These are phyloP conservation scores for Liriodendron chinense DNA, from an alignment of 164 flowering plant species.

Conservation along the genomic window DNA sequence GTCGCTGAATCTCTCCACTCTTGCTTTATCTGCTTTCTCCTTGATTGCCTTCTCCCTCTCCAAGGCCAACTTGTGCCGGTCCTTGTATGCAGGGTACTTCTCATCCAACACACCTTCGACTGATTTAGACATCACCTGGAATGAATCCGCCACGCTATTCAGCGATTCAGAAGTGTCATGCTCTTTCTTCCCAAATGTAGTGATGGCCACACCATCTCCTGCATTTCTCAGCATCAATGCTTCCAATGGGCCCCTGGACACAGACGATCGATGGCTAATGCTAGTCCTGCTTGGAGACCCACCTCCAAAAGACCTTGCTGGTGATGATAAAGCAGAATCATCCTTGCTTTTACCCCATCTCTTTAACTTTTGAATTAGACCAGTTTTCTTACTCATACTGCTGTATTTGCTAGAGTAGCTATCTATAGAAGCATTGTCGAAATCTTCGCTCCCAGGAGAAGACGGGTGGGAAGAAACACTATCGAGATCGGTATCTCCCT, in stretches of 20 bases:
- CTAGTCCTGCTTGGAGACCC: slow-evolving; percentile 67
- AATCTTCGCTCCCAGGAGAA: slow-evolving; percentile 96
- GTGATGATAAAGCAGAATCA: slow-evolving; percentile 69
- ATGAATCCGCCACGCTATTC: slow-evolving; percentile 66
- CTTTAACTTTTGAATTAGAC: slow-evolving; percentile 84
- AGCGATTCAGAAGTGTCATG: slow-evolving; percentile 55
- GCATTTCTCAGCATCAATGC: slow-evolving; percentile 85
- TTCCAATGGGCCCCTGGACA: slow-evolving; percentile 78
- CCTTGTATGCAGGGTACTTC: slow-evolving; percentile 91
- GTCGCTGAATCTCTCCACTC: slow-evolving; percentile 71
- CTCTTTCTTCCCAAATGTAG: slow-evolving; percentile 71
- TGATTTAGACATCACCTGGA: slow-evolving; percentile 88
- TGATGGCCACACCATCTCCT: slow-evolving; percentile 79
- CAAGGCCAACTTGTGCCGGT: slow-evolving; percentile 82
- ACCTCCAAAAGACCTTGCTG: slow-evolving; percentile 70
- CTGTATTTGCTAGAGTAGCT: slow-evolving; percentile 74
- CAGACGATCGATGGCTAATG: slow-evolving; percentile 42
- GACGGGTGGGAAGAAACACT: slow-evolving; percentile 84
- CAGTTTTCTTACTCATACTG: slow-evolving; percentile 68
- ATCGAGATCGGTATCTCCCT: slow-evolving; percentile 87
- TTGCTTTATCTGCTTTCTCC: slow-evolving; percentile 81
- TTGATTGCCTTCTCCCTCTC: slow-evolving; percentile 89
- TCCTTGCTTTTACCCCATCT: slow-evolving; percentile 90
- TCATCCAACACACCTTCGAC: slow-evolving; percentile 81
- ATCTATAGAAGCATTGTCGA: slow-evolving; percentile 82